Conservation (phyloP, 2,329 filamentous ascomycete genomes). For the Neospermospora avenae region DNA sequence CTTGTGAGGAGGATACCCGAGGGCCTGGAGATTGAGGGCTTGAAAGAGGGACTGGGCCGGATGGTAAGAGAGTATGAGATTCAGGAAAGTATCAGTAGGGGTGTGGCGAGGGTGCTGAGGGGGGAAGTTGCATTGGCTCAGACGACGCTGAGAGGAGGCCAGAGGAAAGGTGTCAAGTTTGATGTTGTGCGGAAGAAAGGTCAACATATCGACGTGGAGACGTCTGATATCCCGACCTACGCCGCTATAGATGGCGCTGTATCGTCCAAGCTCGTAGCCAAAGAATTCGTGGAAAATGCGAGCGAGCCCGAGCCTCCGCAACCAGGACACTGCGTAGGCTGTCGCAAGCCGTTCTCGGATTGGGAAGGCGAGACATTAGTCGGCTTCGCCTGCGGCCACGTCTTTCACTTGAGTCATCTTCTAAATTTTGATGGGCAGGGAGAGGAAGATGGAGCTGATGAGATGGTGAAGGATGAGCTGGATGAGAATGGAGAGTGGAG, state of each 20-base stretch:
- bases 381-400: constrained; percentile 78
- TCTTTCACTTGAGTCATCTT: constrained; percentile 74
- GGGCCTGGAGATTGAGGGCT: constrained; percentile 85
- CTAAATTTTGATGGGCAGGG: constrained; percentile 42
- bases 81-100: constrained; percentile 86
- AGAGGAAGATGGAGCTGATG: constrained; percentile 22
- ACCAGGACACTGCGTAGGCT: constrained; percentile 58
- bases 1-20: constrained; percentile 89
- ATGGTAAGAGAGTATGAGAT: constrained; percentile 97
- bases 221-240: constrained; percentile 38
- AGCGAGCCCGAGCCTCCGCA: constrained; percentile 30
- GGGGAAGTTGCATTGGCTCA: constrained; percentile 87
- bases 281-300: constrained; percentile 11
- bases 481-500: constrained; percentile 44
- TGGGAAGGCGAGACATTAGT: constrained; percentile 69
- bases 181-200: constrained; percentile 56
- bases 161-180: constrained; percentile 85
- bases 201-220: constrained; percentile 44
- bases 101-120: constrained; percentile 79
- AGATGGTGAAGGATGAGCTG: constrained; percentile 42
- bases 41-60: constrained; percentile 81
- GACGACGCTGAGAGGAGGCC: constrained; percentile 72
- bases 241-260: constrained; percentile 11
- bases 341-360: constrained; percentile 53
- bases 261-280: constrained; percentile 17